Base-by-base conservation (phyloP, 2,329 filamentous ascomycete species). In the Westerdykella sp. region DNA sequence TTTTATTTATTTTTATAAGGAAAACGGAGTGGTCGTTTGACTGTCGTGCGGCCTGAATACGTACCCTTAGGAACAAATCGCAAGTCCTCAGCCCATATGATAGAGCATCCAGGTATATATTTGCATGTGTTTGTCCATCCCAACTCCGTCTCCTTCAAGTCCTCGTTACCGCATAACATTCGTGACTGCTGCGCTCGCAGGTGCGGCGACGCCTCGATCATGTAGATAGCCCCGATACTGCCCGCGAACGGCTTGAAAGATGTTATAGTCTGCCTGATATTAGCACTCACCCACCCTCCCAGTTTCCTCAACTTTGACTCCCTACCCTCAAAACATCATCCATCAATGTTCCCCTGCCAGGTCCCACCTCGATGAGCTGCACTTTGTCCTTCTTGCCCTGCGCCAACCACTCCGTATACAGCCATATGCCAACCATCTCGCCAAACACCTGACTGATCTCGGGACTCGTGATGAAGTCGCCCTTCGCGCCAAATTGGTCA, bases 371-470 rank as follows among this genome's bases (percentile, higher is more conserved):
- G 60, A 98, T 88, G 51, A 98, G 74, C 63, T 96, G 85, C 13
- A 96, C 82, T 21, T 87, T 87, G 23, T 77, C 74, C 47, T 72
- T 79, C 47, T 76, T 77, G 13, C 89, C 90, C 66, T 98, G 93
- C 34, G 85, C 84, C 66, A 97, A 86, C 91, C 93, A 98, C 74
- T 98, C 93, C 34, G 91, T 83, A 40, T 97, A 84, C 48, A 95
- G 83, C 93, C 93, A 98, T 55, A 98, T 80, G 4, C 88, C 93
- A 44, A 97, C 75, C 22, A 98, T 76, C 70, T 98, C 93, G 18
- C 93, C 93, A 69, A 98, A 98, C 11, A 97, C 79, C 64, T 97
- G 93, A 1, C 90, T 96, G 56, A 98, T 97, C 68, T 98, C 93
- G 0, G 93, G 93, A 0, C 90, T 96, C 0, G 93, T 98, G 40